phyloP scores from a whole-genome alignment of 257 asterid genomes.

The Jasminum sambac region DNA sequence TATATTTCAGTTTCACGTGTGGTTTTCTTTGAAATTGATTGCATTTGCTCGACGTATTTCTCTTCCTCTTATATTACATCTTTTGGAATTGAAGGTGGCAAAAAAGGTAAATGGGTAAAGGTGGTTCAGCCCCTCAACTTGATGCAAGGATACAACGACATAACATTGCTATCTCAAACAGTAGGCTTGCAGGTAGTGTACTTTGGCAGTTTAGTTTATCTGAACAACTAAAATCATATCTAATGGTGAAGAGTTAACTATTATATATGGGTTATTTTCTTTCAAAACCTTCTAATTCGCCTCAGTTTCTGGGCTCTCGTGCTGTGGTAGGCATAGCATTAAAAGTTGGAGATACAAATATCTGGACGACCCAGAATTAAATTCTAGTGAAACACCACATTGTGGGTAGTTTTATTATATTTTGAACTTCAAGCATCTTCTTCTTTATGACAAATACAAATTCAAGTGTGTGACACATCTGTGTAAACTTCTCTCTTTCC shows the following conservation, averaged over 20 bases:
- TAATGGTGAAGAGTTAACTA: not conserved
- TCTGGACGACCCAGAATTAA: not conserved
- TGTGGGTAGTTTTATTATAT: not conserved
- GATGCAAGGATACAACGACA: constrained; percentile 70
- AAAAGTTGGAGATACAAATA: constrained; percentile 6
- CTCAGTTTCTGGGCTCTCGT: not conserved
- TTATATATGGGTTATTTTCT: not conserved
- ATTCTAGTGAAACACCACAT: constrained; percentile 15
- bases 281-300: not conserved
- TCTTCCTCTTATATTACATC: constrained; percentile 22
- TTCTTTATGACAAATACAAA: not conserved
- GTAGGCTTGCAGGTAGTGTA: constrained; percentile 85
- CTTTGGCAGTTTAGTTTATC: constrained; percentile 9
- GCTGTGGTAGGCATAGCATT: not conserved
- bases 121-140: constrained; percentile 71
- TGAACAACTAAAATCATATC: constrained; percentile 17
- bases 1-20: constrained; percentile 9
- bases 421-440: not conserved
- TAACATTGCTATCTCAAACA: constrained; percentile 70
- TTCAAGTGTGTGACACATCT: constrained; percentile 3
- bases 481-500: not conserved
- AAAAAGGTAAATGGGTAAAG: constrained; percentile 76
- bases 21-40: constrained; percentile 17
- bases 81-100: constrained; percentile 54
- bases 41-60: constrained; percentile 8